These are phyloP conservation scores for Pyrus hybrid DNA, from an alignment of 331 rosid genomes.

Conservation along the genomic window DNA sequence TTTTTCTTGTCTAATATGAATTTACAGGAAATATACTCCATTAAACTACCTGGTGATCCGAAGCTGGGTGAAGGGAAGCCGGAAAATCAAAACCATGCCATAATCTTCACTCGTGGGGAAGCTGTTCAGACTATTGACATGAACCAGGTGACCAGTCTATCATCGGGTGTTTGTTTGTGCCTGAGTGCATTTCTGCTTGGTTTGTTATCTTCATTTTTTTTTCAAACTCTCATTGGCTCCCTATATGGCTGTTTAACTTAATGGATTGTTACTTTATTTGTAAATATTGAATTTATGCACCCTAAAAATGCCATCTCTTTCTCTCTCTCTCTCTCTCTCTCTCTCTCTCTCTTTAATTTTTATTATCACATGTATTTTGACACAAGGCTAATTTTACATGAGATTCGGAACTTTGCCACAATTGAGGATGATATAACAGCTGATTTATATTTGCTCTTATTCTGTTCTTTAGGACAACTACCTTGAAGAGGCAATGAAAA, in stretches of 20 bases:
- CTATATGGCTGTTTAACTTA: background rate
- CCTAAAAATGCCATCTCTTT: background rate
- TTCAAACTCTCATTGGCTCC: background rate
- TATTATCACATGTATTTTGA: background rate
- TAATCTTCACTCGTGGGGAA: slow-evolving; percentile 91
- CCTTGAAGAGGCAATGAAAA: slow-evolving; percentile 94
- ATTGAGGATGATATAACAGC: background rate
- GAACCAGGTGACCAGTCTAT: slow-evolving; percentile 68
- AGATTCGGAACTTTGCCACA: background rate
- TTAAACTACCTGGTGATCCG: slow-evolving; percentile 96
- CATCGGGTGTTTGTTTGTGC: background rate
- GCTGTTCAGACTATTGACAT: slow-evolving; percentile 98
- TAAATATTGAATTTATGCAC: background rate
- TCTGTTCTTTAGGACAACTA: slow-evolving; percentile 67
- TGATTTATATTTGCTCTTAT: background rate
- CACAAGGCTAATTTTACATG: background rate
- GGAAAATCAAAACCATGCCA: slow-evolving; percentile 97
- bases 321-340: no score
- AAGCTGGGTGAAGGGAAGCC: slow-evolving; percentile 99
- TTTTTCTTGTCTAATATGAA: slow-evolving; percentile 6
- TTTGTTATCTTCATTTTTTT: background rate
- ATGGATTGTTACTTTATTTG: background rate
- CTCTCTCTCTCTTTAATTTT: background rate
- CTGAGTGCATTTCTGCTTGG: background rate
- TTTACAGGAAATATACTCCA: slow-evolving; percentile 74